Base-by-base conservation (phyloP, 441 rosid genomes). In the Adansonia gregorii region DNA sequence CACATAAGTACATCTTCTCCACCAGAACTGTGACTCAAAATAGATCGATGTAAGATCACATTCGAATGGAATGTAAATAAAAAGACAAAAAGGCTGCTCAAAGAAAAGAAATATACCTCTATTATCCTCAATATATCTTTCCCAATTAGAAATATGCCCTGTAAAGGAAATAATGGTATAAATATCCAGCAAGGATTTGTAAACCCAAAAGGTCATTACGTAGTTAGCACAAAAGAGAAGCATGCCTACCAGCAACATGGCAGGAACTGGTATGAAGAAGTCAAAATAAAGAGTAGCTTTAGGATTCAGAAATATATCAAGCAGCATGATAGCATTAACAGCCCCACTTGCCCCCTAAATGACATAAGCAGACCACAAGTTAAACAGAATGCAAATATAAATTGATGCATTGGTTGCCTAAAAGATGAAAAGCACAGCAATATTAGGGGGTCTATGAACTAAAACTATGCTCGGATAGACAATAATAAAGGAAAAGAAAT, bases 271-370 rank as follows among this genome's bases (percentile, higher is more conserved):
- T 74, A 95, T 85, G 70, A 95, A 68, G 73, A 94, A 91, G 0
- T 92, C 89, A 0, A 95, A 56, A 86, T 83, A 87, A 24, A 95
- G 70, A 52, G 94, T 95, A 20, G 95, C 87, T 72, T 31, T 93
- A 59, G 98, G 97, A 82, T 87, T 73, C 75, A 95, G 83, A 86
- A 94, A 89, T 87, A 94, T 95, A 66, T 89, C 88, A 10, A 95
- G 97, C 80, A 94, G 87, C 92, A 94, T 84, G 78, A 94, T 90
- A 75, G 98, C 98, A 81, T 91, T 91, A 75, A 95, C 97, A 35
- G 98, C 97, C 67, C 94, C 99, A 72, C 97, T 94, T 14, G 98
- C 94, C 0, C 98, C 98, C 72, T 67, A 67, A 43, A 67, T 46
- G 56, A 19, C 17, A 72, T 72, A 12, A 35, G 8, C 55, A 31